Percentiles rank a stretch among this genome's conserved stretches.
Conservation (phyloP, 2,329 filamentous ascomycete genomes). For the Colletotrichum tropicicola region DNA sequence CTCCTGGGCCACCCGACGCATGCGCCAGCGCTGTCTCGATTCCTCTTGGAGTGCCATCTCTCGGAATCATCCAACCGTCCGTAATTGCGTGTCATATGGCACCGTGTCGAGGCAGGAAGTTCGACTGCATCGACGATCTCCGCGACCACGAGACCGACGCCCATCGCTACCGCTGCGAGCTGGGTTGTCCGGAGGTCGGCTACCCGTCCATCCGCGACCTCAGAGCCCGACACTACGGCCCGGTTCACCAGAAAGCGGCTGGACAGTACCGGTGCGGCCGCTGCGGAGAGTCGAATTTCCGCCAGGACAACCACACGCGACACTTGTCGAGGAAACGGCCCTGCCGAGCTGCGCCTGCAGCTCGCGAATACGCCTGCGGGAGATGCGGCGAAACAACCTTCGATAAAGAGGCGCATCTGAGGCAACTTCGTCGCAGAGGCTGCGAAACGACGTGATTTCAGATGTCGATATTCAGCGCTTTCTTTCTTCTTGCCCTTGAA, state of each 20-base stretch:
- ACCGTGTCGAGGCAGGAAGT: neutral
- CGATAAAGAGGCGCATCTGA: neutral
- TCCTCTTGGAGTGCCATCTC: neutral
- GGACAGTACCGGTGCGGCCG: neutral
- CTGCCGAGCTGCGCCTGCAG: neutral
- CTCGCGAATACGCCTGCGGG: neutral
- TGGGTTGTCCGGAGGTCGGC: neutral
- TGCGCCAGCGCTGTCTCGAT: neutral
- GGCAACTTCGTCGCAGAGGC: neutral
- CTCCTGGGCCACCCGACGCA: neutral
- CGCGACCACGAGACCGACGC: neutral
- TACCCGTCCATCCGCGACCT: neutral
- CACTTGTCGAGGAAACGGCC: neutral
- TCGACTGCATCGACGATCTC: neutral
- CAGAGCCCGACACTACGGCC: neutral
- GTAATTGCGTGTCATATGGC: neutral
- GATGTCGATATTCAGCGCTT: neutral
- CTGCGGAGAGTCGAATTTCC: neutral
- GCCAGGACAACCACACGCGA: neutral
- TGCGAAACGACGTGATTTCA: neutral
- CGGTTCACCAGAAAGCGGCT: neutral
- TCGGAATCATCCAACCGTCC: neutral
- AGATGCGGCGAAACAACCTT: neutral
- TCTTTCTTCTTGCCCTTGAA: neutral
- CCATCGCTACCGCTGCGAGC: neutral